Evolutionary conservation across 306 rosid species (phyloP), one percentile per base, ranked within the genome.

Genomic region (Glycyrrhiza uralensis): DNA sequence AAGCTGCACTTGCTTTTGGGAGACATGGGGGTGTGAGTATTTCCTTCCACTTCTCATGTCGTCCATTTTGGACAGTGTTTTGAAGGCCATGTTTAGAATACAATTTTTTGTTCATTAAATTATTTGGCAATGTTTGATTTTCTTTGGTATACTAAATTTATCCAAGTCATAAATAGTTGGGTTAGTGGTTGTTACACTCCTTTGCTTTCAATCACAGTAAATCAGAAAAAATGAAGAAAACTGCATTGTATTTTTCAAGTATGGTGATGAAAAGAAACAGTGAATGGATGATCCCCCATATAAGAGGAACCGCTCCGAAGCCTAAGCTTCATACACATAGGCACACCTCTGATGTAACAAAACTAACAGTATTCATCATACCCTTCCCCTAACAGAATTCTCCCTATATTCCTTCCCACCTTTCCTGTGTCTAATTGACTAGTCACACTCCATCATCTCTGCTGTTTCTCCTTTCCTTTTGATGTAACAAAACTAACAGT

Each of bases 1-100:
- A 92, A 81, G 82, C 97, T 57, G 99, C 99, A 23, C 96, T 95
- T 74, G 90, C 83, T 71, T 89, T 89, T 36, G 99, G 99, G 69
- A 92, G 77, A 79, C 87, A 70, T 71, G 99, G 97, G 63, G 99
- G 96, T 45, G 99, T 95, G 51, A 89, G 97, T 82, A 66, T 79
- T 62, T 78, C 29, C 29, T 76, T 80, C 24, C 24, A 49, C 49
- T 15, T 74, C 66, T 56, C 41, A 42, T 74, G 67, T 76, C 32
- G 64, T 61, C 51, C 54, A 76, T 78, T 71, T 63, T 49, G 39
- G 30, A 18, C n/a, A 11, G 32, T 22, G 38, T 35, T 61, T 12
- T 39, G 0, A 28, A 47, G 26, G 49, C 75, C 52, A 66, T 35
- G 55, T 45, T 76, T 72, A 35, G 20, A 39, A 5, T 58, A 32